These are phyloP conservation scores for Leccinum incarnatum DNA, from an alignment of 768 basidiomycete species.

Conservation along the genomic window DNA sequence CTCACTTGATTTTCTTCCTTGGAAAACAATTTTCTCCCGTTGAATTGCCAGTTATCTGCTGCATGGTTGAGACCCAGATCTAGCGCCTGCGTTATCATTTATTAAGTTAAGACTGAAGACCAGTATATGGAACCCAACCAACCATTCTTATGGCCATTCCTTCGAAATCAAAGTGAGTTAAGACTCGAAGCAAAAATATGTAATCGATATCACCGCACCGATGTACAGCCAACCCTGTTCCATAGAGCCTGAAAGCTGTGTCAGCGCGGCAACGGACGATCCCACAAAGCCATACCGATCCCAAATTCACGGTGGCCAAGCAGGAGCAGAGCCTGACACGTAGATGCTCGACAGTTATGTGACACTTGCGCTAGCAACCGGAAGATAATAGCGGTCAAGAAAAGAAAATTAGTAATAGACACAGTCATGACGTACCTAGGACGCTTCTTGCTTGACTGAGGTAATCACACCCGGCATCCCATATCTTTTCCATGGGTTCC, in stretches of 20 bases:
- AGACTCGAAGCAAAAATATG: not conserved
- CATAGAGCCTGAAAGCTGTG: conserved; percentile 49
- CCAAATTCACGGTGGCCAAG: conserved; percentile 85
- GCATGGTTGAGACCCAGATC: conserved; percentile 82
- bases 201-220: conserved; percentile 38
- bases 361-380: conserved; percentile 52
- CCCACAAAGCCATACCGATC: conserved; percentile 48
- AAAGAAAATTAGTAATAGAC: not conserved
- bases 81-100: conserved; percentile 49
- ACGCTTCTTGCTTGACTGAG: conserved; percentile 59
- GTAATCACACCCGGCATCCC: conserved; percentile 67
- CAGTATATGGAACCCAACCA: conserved; percentile 24
- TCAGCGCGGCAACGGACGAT: conserved; percentile 11
- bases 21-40: conserved; percentile 59
- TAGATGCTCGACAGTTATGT: conserved; percentile 67
- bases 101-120: conserved; percentile 1
- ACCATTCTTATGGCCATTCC: conserved; percentile 80
- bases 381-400: conserved; percentile 2
- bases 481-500: conserved; percentile 55
- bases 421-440: conserved; percentile 46
- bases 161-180: conserved; percentile 17
- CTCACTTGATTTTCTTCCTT: conserved; percentile 66
- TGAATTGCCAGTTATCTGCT: conserved; percentile 69
- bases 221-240: conserved; percentile 85
- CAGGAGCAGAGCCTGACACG: conserved; percentile 77